Evolutionary conservation across 1,139 yeast species (phyloP), one percentile per base, ranked within the genome.

Genomic region (Martiniozyma asiatica): DNA sequence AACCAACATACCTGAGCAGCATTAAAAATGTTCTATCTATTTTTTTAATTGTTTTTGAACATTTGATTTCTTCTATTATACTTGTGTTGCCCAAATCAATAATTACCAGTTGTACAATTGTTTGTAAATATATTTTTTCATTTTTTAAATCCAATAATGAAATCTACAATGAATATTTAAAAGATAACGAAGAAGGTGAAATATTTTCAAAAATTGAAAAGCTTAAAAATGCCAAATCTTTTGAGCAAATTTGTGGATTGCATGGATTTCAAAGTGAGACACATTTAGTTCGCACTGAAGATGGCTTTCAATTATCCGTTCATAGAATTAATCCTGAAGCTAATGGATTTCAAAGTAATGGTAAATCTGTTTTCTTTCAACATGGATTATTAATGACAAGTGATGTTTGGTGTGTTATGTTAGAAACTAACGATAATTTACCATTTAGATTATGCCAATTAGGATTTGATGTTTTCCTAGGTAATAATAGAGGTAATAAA

Each of bases 401-500:
- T 30, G 97, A 87, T 46, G 69, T 87, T 7, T 49, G 52, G 96
- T 72, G 80, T 26, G 70, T 89, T 19, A 74, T 73, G 68, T 51
- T 73, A 21, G 69, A 74, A 11, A 68, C 72, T 26, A 49, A 68
- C 24, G 62, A 65, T 31, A 80, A 81, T 45, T 54, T 87, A 32
- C 95, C 97, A 0, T 77, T 80, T 47, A 59, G 71, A 3, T 61
- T 87, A 27, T 81, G 77, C 34, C 87, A 81, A 39, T 51, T 73
- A 37, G 94, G 94, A 3, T 84, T 74, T 50, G 94, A 84, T 48
- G 94, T 84, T n/a, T 84, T 92, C 87, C 56, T 84, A 40, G 95
- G 95, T 2, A 84, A 84, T 51, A 84, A 84, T 47, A 59, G 95
- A 32, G 95, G 95, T 15, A 85, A 84, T 56, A 84, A 84, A 56